A percentile compares a stretch with the other conserved stretches of the same genome.
These are phyloP conservation scores for Coemansia sp. DNA, from an alignment of 371 early-diverging fungal genomes.

Conservation along the genomic window DNA sequence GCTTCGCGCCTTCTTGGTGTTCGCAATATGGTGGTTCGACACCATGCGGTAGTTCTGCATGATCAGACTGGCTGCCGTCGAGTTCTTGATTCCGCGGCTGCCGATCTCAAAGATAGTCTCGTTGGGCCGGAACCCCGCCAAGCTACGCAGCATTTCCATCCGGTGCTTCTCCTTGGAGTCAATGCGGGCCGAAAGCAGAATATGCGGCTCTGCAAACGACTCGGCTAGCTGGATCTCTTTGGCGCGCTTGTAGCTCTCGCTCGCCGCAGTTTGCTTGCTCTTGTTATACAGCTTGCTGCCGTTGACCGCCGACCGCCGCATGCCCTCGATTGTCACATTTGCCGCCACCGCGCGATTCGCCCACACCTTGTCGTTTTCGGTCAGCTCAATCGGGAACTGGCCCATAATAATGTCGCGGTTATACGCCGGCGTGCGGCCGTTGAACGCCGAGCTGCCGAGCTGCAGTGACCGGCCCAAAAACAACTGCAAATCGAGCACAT, in stretches of 20 bases:
- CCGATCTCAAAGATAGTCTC: constrained; percentile 95
- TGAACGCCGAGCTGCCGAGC: constrained; percentile 36
- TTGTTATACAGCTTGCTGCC: constrained; percentile 84
- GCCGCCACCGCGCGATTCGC: constrained; percentile 59
- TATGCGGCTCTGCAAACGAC: constrained; percentile 70
- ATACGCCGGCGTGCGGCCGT: constrained; percentile 62
- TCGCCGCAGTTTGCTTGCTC: constrained; percentile 73
- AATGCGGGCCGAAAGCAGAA: constrained; percentile 59
- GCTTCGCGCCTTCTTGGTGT: constrained; percentile 53
- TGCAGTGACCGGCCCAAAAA: constrained; percentile 66
- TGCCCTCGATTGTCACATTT: constrained; percentile 64
- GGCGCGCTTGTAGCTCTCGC: constrained; percentile 81
- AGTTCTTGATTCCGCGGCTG: constrained; percentile 72
- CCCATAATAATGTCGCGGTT: constrained; percentile 84
- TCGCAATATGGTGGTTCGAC: constrained; percentile 61
- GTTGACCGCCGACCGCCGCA: constrained; percentile 70
- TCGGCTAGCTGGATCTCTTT: constrained; percentile 71
- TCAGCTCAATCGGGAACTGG: constrained; percentile 63
- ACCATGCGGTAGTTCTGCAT: constrained; percentile 77
- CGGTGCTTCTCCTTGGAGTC: constrained; percentile 59
- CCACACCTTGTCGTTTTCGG: constrained; percentile 75
- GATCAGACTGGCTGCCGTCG: constrained; percentile 66
- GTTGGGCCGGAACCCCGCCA: constrained; percentile 77
- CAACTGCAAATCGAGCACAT: constrained; percentile 87
- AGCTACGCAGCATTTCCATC: constrained; percentile 64